Conservation (phyloP, 768 basidiomycete genomes). For the Suillus decipiens region DNA sequence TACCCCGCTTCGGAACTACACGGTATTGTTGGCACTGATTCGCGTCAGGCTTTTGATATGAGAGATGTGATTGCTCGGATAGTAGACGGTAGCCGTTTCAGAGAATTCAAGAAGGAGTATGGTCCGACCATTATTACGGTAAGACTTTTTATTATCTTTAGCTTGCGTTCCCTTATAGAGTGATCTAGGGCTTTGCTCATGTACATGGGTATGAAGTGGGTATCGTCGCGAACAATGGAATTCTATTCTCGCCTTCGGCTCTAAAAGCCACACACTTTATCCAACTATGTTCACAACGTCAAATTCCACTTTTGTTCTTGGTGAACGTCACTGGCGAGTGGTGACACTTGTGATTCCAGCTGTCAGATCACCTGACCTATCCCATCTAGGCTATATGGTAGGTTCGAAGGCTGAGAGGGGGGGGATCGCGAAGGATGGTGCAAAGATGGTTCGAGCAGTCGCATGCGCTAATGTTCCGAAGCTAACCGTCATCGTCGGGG, state of each 20-base stretch:
- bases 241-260: slow-evolving; percentile 91
- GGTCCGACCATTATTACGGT: slow-evolving; percentile 90
- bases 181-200: slow-evolving; percentile 75
- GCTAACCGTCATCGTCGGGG: slow-evolving; percentile 89
- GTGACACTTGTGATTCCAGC: background rate
- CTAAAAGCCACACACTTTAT: slow-evolving; percentile 96
- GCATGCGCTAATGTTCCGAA: slow-evolving; percentile 95
- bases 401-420: slow-evolving; percentile 93
- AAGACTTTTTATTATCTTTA: slow-evolving; percentile 9
- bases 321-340: slow-evolving; percentile 86
- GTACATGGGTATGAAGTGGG: slow-evolving; percentile 90
- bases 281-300: slow-evolving; percentile 87
- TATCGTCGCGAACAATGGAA: slow-evolving; percentile 93
- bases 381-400: slow-evolving; percentile 81
- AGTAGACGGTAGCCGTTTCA: slow-evolving; percentile 88
- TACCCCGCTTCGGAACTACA: slow-evolving; percentile 83
- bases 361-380: slow-evolving; percentile 12
- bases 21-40: slow-evolving; percentile 89
- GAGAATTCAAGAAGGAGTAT: slow-evolving; percentile 97
- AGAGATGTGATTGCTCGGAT: slow-evolving; percentile 90
- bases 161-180: slow-evolving; percentile 11
- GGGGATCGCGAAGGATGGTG: slow-evolving; percentile 92
- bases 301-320: slow-evolving; percentile 87
- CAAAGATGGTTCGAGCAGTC: slow-evolving; percentile 96
- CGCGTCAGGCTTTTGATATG: slow-evolving; percentile 90